Evolutionary conservation across 1,284 basidiomycete species (phyloP).

Genomic region (Tilletiaria anomala): DNA sequence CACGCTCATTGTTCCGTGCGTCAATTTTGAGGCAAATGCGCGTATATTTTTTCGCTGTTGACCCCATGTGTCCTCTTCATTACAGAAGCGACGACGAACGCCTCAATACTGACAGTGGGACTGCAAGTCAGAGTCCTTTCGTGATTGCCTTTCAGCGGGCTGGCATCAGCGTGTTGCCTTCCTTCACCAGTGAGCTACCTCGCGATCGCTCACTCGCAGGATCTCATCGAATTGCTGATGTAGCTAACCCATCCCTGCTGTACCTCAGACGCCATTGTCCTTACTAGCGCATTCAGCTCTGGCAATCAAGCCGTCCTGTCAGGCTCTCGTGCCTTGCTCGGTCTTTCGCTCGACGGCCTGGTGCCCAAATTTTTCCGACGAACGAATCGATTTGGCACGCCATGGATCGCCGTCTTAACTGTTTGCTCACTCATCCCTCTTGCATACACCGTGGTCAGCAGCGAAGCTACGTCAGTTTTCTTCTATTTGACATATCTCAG

Average conservation of each 20-base stretch:
- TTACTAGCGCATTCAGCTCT: not conserved
- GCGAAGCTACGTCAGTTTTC: constrained; percentile 43
- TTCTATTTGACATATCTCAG: constrained; percentile 54
- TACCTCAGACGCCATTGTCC: too few species aligned
- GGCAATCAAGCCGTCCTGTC: not conserved
- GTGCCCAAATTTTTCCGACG: not conserved
- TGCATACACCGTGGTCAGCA: not conserved
- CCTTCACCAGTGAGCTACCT: too few species aligned
- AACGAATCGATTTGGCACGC: not conserved
- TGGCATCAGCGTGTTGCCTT: constrained; percentile 40
- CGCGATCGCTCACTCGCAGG: too few species aligned
- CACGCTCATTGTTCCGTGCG: constrained; percentile 25
- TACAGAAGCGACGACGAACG: constrained; percentile 13
- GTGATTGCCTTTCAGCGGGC: constrained; percentile 41
- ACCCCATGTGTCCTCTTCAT: too few species aligned
- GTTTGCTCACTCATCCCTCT: not conserved
- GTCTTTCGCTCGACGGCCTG: not conserved
- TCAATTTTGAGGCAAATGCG: too few species aligned
- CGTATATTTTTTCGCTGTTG: too few species aligned
- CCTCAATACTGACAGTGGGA: constrained; percentile 11
- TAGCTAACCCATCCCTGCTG: too few species aligned
- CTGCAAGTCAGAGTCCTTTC: constrained; percentile 33
- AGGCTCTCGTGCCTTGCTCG: not conserved
- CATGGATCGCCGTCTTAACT: not conserved
- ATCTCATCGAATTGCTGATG: too few species aligned